Base-by-base conservation (phyloP, 176 grass and related monocot species). In the Dactylis glomerata region DNA sequence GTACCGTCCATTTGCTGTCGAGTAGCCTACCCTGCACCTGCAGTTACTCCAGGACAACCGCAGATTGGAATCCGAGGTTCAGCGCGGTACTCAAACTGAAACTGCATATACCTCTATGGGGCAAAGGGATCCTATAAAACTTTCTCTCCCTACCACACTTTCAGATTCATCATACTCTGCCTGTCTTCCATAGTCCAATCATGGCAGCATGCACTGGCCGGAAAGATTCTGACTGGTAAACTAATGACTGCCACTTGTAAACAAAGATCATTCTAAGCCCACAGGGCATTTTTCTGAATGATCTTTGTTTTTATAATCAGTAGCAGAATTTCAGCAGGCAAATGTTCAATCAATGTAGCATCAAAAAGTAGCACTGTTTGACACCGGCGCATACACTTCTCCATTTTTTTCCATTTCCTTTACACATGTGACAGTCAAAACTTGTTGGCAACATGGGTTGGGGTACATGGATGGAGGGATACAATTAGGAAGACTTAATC, bases 401-500 rank as follows among this genome's bases (percentile, higher is more conserved):
- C 83, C 77, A 85, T 77, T 89, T 79, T 47, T 81, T 81, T 73
- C 40, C 77, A 81, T 80, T 89, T 77, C 77, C 81, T 85, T 81
- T 85, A 89, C 78, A 85, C 82, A 85, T 57, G 77, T 68, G 63
- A 89, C 80, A 85, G 87, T 85, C 82, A 89, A 85, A 89, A 89
- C 78, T 71, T 85, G 77, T 69, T 83, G 38, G 77, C 49, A 76
- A 46, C 44, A 46, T 46, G 44, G 44, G 44, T 46, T 46, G 44
- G 12, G 44, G 44, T 12, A 46, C 44, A 46, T 46, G 44, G 44
- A 46, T 46, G 49, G 59, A 28, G 10, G 3, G 49, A 22, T 86
- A 86, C 78, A 85, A 62, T 82, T 70, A 82, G 82, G 47, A 68
- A 77, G 77, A 6, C 51, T 55, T 46, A 46, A 46, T 46, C 44